Evolutionary conservation across 2,329 filamentous ascomycete species (phyloP), one percentile per base, ranked within the genome.

Genomic region (Diaporthe eres): DNA sequence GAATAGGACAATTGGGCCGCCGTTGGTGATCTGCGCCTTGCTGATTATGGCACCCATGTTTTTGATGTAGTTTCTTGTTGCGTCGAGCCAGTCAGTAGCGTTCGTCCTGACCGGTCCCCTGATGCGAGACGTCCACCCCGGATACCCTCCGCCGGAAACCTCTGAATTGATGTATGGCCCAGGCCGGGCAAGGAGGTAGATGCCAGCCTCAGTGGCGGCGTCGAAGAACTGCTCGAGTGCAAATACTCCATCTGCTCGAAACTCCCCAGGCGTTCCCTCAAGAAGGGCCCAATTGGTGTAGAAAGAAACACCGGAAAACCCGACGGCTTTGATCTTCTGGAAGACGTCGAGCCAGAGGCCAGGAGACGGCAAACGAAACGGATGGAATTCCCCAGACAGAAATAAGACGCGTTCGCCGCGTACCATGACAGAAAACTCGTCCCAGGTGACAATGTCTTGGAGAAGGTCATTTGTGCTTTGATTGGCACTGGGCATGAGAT

Each of bases 251-350:
- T 94, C 90, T 2, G 90, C 92, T 15, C 85, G 86, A 81, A 93
- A 94, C 4, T 90, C 85, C 1, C 92, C 93, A 1, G 87, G 90
- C 75, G 92, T 91, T 55, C 92, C 93, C 82, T 95, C 93, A 1
- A 94, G 82, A 13, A 94, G 83, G 19, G 91, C 92, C 93, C 93
- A 95, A 79, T 94, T 88, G 12, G 90, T 86, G 80, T 95, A 95
- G 81, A 94, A 94, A 0, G 92, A 94, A 3, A 94, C 91, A 42
- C 89, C 88, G 77, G 92, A 94, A 84, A 93, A 94, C 0, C 93
- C 93, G 0, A 94, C 83, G 2, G 92, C 90, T 82, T 93, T 94
- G 83, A 95, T 89, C 83, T 95, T 95, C 80, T 95, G 92, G 77
- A 95, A 92, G 9, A 95, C 83, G 80, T 95, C 93, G n/a, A 93